phyloP scores from a whole-genome alignment of 75 land plant genomes.

The Isoetes taiwanensis region DNA sequence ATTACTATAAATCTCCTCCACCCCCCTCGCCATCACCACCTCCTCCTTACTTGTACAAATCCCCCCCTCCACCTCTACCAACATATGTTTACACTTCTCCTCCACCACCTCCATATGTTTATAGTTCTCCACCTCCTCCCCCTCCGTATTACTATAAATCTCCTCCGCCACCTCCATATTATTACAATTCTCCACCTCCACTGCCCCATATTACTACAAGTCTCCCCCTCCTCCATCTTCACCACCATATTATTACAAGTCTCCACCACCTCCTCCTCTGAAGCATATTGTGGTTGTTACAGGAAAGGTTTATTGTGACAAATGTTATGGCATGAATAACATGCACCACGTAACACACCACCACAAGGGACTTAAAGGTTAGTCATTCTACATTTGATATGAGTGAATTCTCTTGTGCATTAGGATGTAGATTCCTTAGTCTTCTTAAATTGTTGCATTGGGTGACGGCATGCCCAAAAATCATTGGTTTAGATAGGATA shows the following conservation, averaged over 20 bases:
- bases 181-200: conserved; percentile 6
- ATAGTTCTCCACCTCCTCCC: too few relatives aligned
- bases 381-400: too few relatives aligned
- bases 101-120: too few relatives aligned
- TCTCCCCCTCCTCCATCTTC: conserved; percentile 1
- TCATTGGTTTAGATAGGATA: too few relatives aligned
- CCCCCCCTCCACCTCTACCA: conserved; percentile 1
- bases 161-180: neutral
- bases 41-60: neutral
- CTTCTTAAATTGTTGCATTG: too few relatives aligned
- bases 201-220: neutral
- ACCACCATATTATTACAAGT: neutral
- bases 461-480: too few relatives aligned
- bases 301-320: neutral
- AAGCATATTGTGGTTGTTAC: conserved; percentile 5
- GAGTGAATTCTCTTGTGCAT: too few relatives aligned
- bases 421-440: too few relatives aligned
- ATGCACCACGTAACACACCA: neutral
- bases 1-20: conserved; percentile 4
- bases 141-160: too few relatives aligned
- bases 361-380: neutral
- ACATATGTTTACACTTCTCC: neutral
- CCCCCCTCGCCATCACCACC: neutral
- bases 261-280: neutral
- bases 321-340: neutral